Conservation (phyloP, 169 alveolate genomes). For the Cryptosporidium ryanae region DNA sequence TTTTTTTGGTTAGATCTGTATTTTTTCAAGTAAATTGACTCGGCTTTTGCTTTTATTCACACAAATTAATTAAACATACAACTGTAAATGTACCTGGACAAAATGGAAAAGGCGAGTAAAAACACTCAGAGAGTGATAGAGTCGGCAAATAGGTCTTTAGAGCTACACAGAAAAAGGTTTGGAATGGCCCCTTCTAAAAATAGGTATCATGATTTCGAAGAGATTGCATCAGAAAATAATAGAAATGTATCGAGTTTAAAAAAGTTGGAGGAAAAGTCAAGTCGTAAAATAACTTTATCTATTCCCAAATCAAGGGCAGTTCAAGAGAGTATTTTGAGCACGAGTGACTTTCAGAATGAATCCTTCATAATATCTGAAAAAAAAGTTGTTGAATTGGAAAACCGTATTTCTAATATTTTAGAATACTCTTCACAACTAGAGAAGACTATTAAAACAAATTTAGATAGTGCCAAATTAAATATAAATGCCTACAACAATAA, state of each 20-base stretch:
- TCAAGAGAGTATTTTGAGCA: neutral
- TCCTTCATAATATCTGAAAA: conserved; percentile 13
- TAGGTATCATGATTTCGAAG: neutral
- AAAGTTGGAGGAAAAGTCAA: neutral
- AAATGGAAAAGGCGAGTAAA: conserved; percentile 11
- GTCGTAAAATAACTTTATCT: neutral
- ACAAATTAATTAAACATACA: too few relatives aligned
- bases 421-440: conserved; percentile 47
- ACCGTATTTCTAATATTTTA: conserved; percentile 23
- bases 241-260: neutral
- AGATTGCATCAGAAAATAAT: neutral
- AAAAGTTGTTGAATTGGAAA: conserved; percentile 37
- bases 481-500: neutral
- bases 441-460: conserved; percentile 3
- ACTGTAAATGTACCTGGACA: neutral
- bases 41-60: too few relatives aligned
- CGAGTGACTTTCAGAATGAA: neutral
- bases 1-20: too few relatives aligned
- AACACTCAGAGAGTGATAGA: conserved; percentile 27
- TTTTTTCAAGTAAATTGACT: too few relatives aligned
- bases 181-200: neutral
- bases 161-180: conserved; percentile 13
- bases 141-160: conserved; percentile 51
- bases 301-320: neutral
- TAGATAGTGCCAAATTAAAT: neutral